These are phyloP conservation scores for Davidsoniella neocaledoniae DNA, from an alignment of 2,329 filamentous ascomycete species.

Conservation along the genomic window DNA sequence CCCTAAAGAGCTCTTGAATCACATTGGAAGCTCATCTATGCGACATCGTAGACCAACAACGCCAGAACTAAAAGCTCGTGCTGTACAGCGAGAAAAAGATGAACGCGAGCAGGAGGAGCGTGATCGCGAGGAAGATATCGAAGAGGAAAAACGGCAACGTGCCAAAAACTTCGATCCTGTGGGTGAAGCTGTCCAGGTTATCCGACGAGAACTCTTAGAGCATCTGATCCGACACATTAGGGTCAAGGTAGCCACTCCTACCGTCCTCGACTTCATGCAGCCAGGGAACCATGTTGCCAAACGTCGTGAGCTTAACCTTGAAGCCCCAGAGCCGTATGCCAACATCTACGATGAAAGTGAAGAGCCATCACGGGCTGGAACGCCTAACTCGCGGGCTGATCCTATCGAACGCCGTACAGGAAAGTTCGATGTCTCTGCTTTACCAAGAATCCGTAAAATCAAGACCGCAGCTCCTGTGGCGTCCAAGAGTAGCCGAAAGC, in stretches of 20 bases:
- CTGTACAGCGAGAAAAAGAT: constrained; percentile 39
- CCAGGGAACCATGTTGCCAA: constrained; percentile 67
- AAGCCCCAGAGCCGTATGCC: constrained; percentile 25
- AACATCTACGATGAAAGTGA: constrained; percentile 23
- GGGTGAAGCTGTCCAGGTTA: constrained; percentile 59
- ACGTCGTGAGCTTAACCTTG: constrained; percentile 60
- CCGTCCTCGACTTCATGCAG: constrained; percentile 66
- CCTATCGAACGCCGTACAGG: constrained; percentile 43
- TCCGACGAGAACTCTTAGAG: constrained; percentile 66
- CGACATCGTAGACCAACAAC: constrained; percentile 9
- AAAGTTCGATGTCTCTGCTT: constrained; percentile 36
- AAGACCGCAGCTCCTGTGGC: constrained; percentile 24
- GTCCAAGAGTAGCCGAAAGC: constrained; percentile 27
- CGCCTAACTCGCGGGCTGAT: constrained; percentile 46
- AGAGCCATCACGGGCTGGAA: constrained; percentile 45
- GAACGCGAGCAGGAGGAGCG: constrained; percentile 48
- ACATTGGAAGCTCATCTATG: constrained; percentile 10
- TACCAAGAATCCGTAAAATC: constrained; percentile 61
- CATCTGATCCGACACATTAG: constrained; percentile 82
- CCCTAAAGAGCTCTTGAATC: constrained; percentile 14
- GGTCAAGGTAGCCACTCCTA: constrained; percentile 66
- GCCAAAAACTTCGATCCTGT: constrained; percentile 87
- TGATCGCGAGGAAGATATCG: constrained; percentile 66
- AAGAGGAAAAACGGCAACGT: constrained; percentile 77
- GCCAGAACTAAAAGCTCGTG: constrained; percentile 8